A percentile compares a stretch with the other conserved stretches of the same genome.
phyloP scores from a whole-genome alignment of 2,329 filamentous ascomycete genomes.

The Fusarium brevicatenulatum region DNA sequence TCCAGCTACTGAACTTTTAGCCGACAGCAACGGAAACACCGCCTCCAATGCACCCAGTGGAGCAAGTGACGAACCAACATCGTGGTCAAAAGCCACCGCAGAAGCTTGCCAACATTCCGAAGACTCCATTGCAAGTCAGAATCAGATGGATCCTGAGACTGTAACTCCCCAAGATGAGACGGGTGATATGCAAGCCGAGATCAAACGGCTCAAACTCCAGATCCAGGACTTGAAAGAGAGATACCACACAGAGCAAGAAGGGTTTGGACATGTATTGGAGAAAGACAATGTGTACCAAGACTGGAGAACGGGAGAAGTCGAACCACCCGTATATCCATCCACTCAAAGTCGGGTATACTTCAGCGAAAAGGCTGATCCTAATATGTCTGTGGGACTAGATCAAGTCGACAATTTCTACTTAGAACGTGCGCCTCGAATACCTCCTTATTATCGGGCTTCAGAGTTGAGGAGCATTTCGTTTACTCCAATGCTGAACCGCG shows the following conservation, averaged over 20 bases:
- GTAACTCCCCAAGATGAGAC: too few species aligned
- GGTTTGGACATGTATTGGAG: background rate
- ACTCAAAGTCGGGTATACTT: background rate
- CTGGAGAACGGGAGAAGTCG: background rate
- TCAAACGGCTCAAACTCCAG: background rate
- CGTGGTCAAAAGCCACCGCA: too few species aligned
- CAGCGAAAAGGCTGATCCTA: too few species aligned
- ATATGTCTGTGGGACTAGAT: background rate
- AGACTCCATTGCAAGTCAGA: too few species aligned
- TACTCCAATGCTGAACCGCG: background rate
- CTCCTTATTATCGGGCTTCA: too few species aligned
- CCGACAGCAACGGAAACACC: too few species aligned
- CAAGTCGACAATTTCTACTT: background rate
- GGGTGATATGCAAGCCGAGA: background rate
- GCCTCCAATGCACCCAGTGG: too few species aligned
- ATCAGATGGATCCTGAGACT: too few species aligned
- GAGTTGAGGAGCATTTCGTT: background rate
- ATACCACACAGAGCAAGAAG: background rate
- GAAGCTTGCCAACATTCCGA: too few species aligned
- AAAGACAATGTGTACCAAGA: background rate
- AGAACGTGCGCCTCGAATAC: too few species aligned
- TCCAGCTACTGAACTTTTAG: too few species aligned
- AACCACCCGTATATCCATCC: background rate
- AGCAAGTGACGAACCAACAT: too few species aligned
- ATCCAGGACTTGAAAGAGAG: background rate